Percentiles rank a stretch among this genome's conserved stretches.
Conservation (phyloP, 768 basidiomycete species). For the Kockovaella imperatae region DNA sequence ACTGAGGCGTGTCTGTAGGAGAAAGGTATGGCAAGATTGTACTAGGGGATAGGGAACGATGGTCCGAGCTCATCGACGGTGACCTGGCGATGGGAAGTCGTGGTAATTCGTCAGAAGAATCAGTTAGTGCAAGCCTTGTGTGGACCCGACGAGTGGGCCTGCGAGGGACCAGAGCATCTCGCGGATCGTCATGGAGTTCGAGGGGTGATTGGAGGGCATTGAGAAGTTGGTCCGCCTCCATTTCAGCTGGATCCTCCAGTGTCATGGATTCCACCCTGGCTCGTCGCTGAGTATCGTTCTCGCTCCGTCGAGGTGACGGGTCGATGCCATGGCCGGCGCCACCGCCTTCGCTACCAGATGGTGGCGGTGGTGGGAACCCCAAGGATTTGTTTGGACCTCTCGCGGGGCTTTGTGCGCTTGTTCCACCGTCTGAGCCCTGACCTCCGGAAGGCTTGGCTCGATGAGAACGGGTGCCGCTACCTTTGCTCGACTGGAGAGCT, state of each 20-base stretch:
- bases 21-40: too few species aligned
- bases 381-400: neutral
- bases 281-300: constrained; percentile 14
- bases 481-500: constrained; percentile 15
- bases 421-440: neutral
- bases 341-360: neutral
- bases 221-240: constrained; percentile 11
- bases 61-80: too few species aligned
- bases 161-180: too few species aligned
- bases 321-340: neutral
- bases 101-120: too few species aligned
- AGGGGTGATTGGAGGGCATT: too few species aligned
- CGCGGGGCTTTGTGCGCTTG: neutral
- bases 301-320: neutral
- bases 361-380: neutral
- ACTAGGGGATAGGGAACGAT: too few species aligned
- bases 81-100: too few species aligned
- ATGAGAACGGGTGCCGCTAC: constrained; percentile 6
- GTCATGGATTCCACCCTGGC: constrained; percentile 21
- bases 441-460: constrained; percentile 18
- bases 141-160: too few species aligned
- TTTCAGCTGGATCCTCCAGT: constrained; percentile 6
- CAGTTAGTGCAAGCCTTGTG: too few species aligned
- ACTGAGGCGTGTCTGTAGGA: too few species aligned
- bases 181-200: too few species aligned